Percentiles rank a stretch among this genome's conserved stretches.
Evolutionary conservation across 306 rosid genomes (phyloP).

Genomic region (Oemleria cerasiformis): DNA sequence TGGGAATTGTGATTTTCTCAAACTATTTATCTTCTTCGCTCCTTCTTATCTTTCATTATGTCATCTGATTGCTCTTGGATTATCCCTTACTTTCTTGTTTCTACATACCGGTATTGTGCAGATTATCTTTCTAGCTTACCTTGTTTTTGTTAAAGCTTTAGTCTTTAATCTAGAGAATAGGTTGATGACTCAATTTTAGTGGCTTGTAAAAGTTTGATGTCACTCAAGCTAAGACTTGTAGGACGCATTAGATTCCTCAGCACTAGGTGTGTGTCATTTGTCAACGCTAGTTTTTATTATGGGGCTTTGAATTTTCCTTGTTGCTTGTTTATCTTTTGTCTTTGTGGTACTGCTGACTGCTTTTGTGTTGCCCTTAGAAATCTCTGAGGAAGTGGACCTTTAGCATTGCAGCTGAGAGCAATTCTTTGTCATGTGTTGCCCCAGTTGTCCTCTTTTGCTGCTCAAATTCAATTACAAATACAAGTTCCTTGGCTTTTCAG

Average conservation of each 20-base stretch:
- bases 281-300: neutral
- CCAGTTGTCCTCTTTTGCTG: no score
- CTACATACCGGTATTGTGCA: neutral
- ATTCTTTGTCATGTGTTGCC: neutral
- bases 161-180: no score
- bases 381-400: neutral
- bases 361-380: neutral
- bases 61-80: constrained; percentile 20
- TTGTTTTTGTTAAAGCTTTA: no score
- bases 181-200: neutral
- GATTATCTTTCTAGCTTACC: neutral
- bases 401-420: neutral
- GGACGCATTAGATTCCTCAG: constrained; percentile 3
- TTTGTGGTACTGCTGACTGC: neutral
- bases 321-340: neutral
- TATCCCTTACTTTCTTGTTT: neutral
- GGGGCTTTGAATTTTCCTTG: neutral
- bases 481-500: neutral
- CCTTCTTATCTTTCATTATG: constrained; percentile 25
- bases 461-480: neutral
- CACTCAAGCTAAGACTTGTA: neutral
- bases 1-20: constrained; percentile 42
- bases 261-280: neutral
- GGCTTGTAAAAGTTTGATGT: neutral
- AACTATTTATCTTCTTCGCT: constrained; percentile 25